Conservation (phyloP, 768 basidiomycete genomes). For the Leccinum sublutescens region DNA sequence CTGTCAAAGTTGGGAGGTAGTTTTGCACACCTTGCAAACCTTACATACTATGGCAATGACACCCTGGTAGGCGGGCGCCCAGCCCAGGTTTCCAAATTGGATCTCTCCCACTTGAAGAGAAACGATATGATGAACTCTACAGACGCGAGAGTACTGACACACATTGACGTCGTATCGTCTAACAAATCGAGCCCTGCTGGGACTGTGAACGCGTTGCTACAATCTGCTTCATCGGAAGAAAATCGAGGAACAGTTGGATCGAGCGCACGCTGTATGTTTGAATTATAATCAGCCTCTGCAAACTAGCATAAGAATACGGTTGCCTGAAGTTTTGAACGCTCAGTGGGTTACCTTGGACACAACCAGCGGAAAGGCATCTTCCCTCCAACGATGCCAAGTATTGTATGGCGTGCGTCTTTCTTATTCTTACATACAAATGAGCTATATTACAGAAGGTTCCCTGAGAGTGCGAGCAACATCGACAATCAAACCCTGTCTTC, state of each 20-base stretch:
- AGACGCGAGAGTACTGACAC: slow-evolving; percentile 35
- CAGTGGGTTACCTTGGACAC: background rate
- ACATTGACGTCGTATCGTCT: slow-evolving; percentile 52
- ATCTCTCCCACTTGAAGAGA: slow-evolving; percentile 49
- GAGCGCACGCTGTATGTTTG: background rate
- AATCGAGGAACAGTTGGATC: background rate
- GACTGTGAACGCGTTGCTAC: slow-evolving; percentile 46
- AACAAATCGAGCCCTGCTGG: slow-evolving; percentile 50
- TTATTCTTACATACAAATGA: background rate
- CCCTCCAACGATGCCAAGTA: background rate
- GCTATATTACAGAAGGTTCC: background rate
- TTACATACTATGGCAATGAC: background rate
- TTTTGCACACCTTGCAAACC: background rate
- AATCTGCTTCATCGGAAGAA: background rate
- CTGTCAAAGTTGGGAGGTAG: background rate
- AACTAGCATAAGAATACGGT: background rate
- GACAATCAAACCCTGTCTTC: background rate
- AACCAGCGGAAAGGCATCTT: background rate
- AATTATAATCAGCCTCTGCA: background rate
- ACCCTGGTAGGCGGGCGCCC: slow-evolving; percentile 29
- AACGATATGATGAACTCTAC: background rate
- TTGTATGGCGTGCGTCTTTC: background rate
- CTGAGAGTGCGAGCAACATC: no score
- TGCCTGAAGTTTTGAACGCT: no score
- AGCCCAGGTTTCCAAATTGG: slow-evolving; percentile 49